Evolutionary conservation across 441 rosid genomes (phyloP), one percentile per base, ranked within the genome.

Genomic region (Theobroma grandiflorum): DNA sequence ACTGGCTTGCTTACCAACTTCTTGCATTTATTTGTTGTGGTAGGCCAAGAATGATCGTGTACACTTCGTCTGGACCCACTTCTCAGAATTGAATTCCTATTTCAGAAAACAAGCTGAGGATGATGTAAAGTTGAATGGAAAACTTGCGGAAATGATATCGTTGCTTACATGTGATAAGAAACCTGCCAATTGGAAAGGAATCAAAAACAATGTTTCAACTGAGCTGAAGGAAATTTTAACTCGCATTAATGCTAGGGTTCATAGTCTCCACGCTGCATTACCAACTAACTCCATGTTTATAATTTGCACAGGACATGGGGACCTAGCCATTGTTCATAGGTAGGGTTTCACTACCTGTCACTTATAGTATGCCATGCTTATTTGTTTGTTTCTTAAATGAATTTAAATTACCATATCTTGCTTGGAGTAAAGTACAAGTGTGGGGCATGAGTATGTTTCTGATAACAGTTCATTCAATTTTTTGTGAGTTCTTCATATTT

Each of bases 221-320:
- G 97, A 95, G 82, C 86, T 94, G 3, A 90, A 92, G 86, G 93
- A 90, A 72, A 88, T 95, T 70, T 81, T 94, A 8, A 78, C 80
- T 75, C 84, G 86, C 70, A 83, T 93, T 79, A 85, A 97, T 59
- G 79, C 86, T 18, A 90, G 93, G 84, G 85, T 95, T 72, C 81
- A 83, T 20, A 80, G 86, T 73, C 86, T 93, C 43, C 84, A 90
- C 79, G 78, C 85, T 10, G 83, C 94, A 50, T 87, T 97, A 82
- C 98, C 99, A 2, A 82, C 90, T 6, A 97, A 95, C 81, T 70
- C 97, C 75, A 89, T 95, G 99, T 86, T 97, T 69, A 90, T 94
- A 84, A 84, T 97, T 81, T 97, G 98, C 90, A 93, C 99, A 0
- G 99, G 98, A 69, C 99, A 95, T 81, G 99, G 99, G 82, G 97